Conservation (phyloP, 1,139 yeast genomes). For the Pichia sp. region DNA sequence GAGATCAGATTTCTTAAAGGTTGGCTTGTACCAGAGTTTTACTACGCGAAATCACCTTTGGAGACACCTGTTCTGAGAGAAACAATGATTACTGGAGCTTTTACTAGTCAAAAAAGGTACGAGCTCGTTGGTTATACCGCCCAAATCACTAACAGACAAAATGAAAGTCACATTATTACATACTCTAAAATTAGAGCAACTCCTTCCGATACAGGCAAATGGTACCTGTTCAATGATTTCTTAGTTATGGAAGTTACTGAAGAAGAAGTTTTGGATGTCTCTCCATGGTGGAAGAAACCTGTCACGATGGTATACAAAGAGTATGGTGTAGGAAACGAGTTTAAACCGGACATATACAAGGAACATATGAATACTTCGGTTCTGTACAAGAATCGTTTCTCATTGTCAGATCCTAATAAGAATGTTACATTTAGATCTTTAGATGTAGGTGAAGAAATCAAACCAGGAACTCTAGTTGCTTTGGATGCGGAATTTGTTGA, state of each 20-base stretch:
- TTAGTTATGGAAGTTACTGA: slow-evolving; percentile 73
- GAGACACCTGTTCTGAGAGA: slow-evolving; percentile 24
- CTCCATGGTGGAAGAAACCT: slow-evolving; percentile 78
- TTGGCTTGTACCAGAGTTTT: slow-evolving; percentile 60
- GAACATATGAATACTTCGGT: slow-evolving; percentile 51
- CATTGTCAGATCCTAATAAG: slow-evolving; percentile 57
- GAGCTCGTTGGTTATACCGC: slow-evolving; percentile 65
- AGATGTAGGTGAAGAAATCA: slow-evolving; percentile 62
- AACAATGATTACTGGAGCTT: slow-evolving; percentile 27
- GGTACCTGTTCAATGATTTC: slow-evolving; percentile 91
- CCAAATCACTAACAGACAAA: slow-evolving; percentile 52
- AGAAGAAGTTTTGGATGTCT: slow-evolving; percentile 59
- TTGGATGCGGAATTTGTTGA: slow-evolving; percentile 96
- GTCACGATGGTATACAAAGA: slow-evolving; percentile 63
- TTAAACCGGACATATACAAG: slow-evolving; percentile 37
- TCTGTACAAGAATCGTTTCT: slow-evolving; percentile 69
- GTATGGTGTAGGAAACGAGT: slow-evolving; percentile 30
- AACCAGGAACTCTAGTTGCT: slow-evolving; percentile 72
- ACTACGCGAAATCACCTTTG: slow-evolving; percentile 23
- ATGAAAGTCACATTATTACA: slow-evolving; percentile 54
- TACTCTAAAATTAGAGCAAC: slow-evolving; percentile 28
- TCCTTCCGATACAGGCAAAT: slow-evolving; percentile 30
- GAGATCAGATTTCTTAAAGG: slow-evolving; percentile 36
- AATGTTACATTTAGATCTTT: slow-evolving; percentile 58
- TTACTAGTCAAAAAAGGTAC: slow-evolving; percentile 30